Evolutionary conservation across 78 protist species (phyloP).

Genomic region (Dictyostelium firmibasis): DNA sequence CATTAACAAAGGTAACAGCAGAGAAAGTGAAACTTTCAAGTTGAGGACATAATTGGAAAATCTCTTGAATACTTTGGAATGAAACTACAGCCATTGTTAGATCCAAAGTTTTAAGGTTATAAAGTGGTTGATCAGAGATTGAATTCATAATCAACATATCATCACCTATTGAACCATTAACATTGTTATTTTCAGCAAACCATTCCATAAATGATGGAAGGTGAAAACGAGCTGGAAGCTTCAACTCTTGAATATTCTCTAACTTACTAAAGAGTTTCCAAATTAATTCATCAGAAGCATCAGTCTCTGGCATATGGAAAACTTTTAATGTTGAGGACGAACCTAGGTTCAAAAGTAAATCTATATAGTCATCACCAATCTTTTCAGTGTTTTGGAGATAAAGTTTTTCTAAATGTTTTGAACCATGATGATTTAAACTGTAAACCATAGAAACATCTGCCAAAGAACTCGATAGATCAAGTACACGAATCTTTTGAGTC

Average conservation of each 20-base stretch:
- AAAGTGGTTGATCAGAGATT: slow-evolving; percentile 1
- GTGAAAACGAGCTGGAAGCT: slow-evolving; percentile 9
- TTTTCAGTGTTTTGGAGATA: not conserved
- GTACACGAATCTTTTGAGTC: not conserved
- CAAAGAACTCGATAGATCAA: not conserved
- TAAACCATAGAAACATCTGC: not conserved
- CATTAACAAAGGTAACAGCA: not conserved
- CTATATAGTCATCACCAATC: not conserved
- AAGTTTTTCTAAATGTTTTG: slow-evolving; percentile 5
- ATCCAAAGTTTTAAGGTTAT: not conserved
- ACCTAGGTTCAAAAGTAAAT: not conserved
- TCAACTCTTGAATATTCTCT: not conserved
- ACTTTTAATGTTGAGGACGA: not conserved
- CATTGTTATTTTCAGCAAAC: not conserved
- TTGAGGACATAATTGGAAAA: not conserved
- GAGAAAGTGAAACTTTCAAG: not conserved
- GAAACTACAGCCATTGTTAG: not conserved
- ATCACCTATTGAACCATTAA: not conserved
- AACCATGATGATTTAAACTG: slow-evolving; percentile 30
- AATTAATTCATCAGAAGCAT: not conserved
- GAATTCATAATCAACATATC: not conserved
- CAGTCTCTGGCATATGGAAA: slow-evolving; percentile 1
- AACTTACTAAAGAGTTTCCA: slow-evolving; percentile 36
- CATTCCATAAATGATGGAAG: slow-evolving; percentile 13
- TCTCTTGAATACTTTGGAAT: not conserved